Percentiles rank a stretch among this genome's conserved stretches.
These are phyloP conservation scores for Coprinopsis strossmayeri DNA, from an alignment of 768 basidiomycete species.

Conservation along the genomic window DNA sequence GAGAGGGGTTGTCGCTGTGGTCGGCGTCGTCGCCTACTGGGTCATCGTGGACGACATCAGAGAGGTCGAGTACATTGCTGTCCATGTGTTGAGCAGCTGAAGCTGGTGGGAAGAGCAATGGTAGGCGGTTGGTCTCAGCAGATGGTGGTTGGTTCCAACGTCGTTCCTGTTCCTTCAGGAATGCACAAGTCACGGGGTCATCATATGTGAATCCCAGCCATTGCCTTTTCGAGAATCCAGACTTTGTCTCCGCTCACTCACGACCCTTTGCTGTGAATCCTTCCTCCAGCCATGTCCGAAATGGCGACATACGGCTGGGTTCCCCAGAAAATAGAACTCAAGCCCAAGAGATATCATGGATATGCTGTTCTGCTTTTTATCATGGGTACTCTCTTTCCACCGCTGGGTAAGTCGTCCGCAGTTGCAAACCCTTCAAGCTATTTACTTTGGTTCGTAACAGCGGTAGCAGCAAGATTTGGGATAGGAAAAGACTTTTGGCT, in stretches of 20 bases:
- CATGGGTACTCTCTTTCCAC: constrained; percentile 85
- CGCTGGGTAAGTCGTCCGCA: constrained; percentile 60
- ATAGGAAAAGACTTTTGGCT: constrained; percentile 89
- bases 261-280: background rate
- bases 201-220: background rate
- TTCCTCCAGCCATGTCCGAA: constrained; percentile 14
- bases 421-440: constrained; percentile 5
- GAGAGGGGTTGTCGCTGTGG: constrained; percentile 21
- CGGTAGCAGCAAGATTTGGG: constrained; percentile 90
- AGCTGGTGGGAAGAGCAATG: too few species aligned
- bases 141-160: too few species aligned
- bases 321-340: constrained; percentile 41
- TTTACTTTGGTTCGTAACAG: constrained; percentile 32
- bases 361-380: constrained; percentile 80
- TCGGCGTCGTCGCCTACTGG: constrained; percentile 55
- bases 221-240: constrained; percentile 12
- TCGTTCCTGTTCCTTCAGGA: too few species aligned
- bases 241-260: constrained; percentile 3
- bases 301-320: constrained; percentile 29
- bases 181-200: constrained; percentile 5
- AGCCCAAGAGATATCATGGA: constrained; percentile 73
- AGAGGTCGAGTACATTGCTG: constrained; percentile 58
- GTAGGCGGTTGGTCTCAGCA: too few species aligned
- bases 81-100: constrained; percentile 33
- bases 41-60: constrained; percentile 82